phyloP scores from a whole-genome alignment of 2,329 filamentous ascomycete species.

The Tolypocladium album region DNA sequence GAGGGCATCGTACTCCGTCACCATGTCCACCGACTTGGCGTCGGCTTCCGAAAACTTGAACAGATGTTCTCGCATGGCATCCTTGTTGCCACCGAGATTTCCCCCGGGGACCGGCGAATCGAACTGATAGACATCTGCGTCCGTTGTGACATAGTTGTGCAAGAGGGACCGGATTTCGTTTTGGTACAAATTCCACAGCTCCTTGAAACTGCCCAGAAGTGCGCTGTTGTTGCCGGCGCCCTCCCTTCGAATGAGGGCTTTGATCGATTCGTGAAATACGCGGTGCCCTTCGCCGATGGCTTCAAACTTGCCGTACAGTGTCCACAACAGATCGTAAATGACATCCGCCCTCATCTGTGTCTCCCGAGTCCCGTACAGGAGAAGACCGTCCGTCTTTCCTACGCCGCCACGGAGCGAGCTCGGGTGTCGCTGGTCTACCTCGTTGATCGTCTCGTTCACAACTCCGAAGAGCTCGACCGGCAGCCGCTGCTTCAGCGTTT shows the following conservation, averaged over 20 bases:
- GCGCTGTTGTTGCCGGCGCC: slow-evolving; percentile 52
- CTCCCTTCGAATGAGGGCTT: slow-evolving; percentile 75
- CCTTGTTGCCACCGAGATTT: slow-evolving; percentile 34
- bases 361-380: slow-evolving; percentile 56
- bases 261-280: slow-evolving; percentile 84
- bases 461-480: slow-evolving; percentile 90
- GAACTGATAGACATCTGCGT: slow-evolving; percentile 64
- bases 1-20: slow-evolving; percentile 76
- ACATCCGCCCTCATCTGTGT: slow-evolving; percentile 73
- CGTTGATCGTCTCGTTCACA: slow-evolving; percentile 88
- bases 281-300: slow-evolving; percentile 93
- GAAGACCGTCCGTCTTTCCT: slow-evolving; percentile 42
- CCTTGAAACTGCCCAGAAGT: slow-evolving; percentile 82
- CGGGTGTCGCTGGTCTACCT: slow-evolving; percentile 89
- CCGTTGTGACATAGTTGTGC: slow-evolving; percentile 92
- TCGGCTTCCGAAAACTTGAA: slow-evolving; percentile 85
- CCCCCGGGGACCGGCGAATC: slow-evolving; percentile 39
- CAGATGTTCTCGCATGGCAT: slow-evolving; percentile 49
- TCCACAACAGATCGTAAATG: slow-evolving; percentile 84
- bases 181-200: slow-evolving; percentile 95
- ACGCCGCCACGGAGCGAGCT: slow-evolving; percentile 56
- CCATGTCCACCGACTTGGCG: slow-evolving; percentile 66
- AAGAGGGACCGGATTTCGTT: slow-evolving; percentile 92
- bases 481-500: slow-evolving; percentile 83
- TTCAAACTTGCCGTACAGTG: slow-evolving; percentile 91